Evolutionary conservation across 129 eudicot species (phyloP), one percentile per base, ranked within the genome.

Genomic region (Arctium minus): DNA sequence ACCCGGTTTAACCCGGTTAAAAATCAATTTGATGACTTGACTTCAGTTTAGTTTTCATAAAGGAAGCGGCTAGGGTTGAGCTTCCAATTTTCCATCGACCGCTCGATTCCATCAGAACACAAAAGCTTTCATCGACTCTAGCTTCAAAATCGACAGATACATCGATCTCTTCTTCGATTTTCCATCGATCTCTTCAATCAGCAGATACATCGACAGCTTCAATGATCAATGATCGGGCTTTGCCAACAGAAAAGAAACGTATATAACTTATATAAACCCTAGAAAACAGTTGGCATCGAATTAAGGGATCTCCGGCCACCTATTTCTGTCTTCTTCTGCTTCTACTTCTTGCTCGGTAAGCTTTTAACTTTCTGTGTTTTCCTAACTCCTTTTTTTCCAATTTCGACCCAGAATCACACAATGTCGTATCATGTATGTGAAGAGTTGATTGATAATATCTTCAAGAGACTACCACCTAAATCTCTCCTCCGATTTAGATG

Each of bases 401-500:
- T 13, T 53, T 53, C 18, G n/a, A 67, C 29, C 13, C 72, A 29
- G 37, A 9, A 68, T 27, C 1, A 68, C 36, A 72, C 33, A 64
- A 84, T 84, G 87, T 78, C 87, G 1, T 68, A 79, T 27, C 72
- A 85, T 72, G 38, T 85, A 31, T 85, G 86, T 4, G 48, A 67
- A n/a, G 88, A 85, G 39, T 56, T 86, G 46, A 6, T 86, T 2
- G 72, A 60, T 42, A 65, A 86, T 8, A 82, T 82, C 69, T 76
- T 86, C 17, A 29, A 62, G 0, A 74, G 84, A 39, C 80, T 86
- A 2, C 78, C 89, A 8, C 68, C 83, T 30, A 75, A 80, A 72
- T 79, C 85, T 8, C 68, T 87, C 56, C 76, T 87, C 35, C 79
- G 76, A n/a, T 87, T 83, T 65, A 76, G 82, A 50, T 83, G 74